Conservation (phyloP, 2,329 filamentous ascomycete species). For the Alternaria hordeiaustralica region DNA sequence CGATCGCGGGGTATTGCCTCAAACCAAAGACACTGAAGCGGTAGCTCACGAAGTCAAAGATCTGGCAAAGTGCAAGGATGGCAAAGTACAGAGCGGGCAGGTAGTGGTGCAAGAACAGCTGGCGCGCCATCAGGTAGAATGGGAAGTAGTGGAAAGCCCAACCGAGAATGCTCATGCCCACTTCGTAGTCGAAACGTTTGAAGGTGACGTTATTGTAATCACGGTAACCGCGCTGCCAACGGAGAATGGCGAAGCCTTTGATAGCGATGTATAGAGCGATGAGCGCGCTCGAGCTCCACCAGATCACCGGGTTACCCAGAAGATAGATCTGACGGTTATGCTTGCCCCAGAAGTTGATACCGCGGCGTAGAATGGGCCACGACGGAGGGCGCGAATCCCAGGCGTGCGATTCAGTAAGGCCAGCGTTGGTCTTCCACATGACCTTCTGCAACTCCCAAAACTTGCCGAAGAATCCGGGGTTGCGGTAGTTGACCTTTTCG, state of each 20-base stretch:
- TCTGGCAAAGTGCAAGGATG: conserved; percentile 85
- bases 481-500: conserved; percentile 94
- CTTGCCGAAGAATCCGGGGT: conserved; percentile 95
- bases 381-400: conserved; percentile 96
- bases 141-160: conserved; percentile 99
- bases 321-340: conserved; percentile 95
- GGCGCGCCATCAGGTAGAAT: conserved; percentile 97
- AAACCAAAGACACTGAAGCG: conserved; percentile 73
- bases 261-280: conserved; percentile 79
- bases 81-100: conserved; percentile 97
- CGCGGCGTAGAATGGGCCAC: conserved; percentile 89
- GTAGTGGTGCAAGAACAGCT: conserved; percentile 98
- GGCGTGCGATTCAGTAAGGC: conserved; percentile 92
- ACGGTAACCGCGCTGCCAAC: conserved; percentile 91
- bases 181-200: conserved; percentile 97
- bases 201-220: conserved; percentile 85
- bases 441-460: conserved; percentile 97
- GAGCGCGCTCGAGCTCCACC: conserved; percentile 86
- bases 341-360: conserved; percentile 99
- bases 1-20: conserved; percentile 73
- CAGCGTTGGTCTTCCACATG: conserved; percentile 99
- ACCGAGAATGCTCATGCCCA: conserved; percentile 86
- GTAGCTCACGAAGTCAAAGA: conserved; percentile 82
- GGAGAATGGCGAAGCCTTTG: conserved; percentile 84
- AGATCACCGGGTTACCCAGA: conserved; percentile 85